Base-by-base conservation (phyloP, 148 eudicot genomes). In the Polygonum maritimum region DNA sequence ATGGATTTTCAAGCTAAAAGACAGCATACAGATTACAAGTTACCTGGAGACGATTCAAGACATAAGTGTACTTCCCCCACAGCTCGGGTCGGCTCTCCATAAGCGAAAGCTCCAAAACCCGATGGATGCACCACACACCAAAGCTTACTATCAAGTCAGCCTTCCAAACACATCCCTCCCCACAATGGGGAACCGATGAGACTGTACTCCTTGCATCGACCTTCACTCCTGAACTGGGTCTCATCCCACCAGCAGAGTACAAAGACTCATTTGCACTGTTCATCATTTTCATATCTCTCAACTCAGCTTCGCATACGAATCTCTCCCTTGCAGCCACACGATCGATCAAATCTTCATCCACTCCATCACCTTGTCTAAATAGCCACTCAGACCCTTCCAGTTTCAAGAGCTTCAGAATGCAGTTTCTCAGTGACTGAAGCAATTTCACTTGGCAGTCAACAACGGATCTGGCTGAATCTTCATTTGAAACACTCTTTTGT, bases 1-100 rank as follows among this genome's bases (percentile, higher is more conserved):
- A 63, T 13, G 3, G 5, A 19, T 63, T 63, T 62, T 5, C n/a
- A 7, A 4, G 71, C 31, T 62, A 12, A 31, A 9, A 9, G 21
- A 10, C 69, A 3, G 11, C 39, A 62, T 33, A 16, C 38, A 36
- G 71, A 67, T 35, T 67, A 54, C 1, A 44, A 54, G 79, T 87
- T 87, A 95, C 98, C 96, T 95, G 98, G 78, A 95, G 98, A 77
- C 97, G 98, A 74, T 95, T 95, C 13, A 95, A 87, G 71, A 95
- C 97, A 10, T 90, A 95, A 39, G 98, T 95, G 80, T 95, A 95
- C 79, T 92, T 92, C 48, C 98, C 98, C 98, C 98, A 95, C 0
- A 95, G 91, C 82, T 95, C 98, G 5, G 98, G 98, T 79, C 98
- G 87, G 82, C 98, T 90, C 89, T 95, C 98, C 94, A 95, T 88